Percentiles rank a stretch among this genome's conserved stretches.
phyloP scores from a whole-genome alignment of 139 green algal genomes.

The Chlorella sp. region DNA sequence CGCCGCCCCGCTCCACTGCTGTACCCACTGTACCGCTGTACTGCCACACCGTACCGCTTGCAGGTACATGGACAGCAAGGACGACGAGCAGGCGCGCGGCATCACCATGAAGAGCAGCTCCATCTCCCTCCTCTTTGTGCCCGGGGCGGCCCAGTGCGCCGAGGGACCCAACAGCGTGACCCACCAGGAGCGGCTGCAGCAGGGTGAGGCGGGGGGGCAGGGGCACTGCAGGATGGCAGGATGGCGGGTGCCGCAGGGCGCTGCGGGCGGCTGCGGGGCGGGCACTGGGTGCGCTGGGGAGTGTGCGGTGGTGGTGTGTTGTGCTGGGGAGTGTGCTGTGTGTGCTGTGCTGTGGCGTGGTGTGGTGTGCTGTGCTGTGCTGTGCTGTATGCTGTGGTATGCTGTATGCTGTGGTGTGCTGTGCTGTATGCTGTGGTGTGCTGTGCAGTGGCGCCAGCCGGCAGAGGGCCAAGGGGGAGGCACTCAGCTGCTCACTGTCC shows the following conservation, averaged over 20 bases:
- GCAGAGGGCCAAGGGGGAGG: too few species aligned
- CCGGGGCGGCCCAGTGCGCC: conserved; percentile 53
- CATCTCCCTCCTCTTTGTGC: conserved; percentile 94
- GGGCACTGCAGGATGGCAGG: not conserved
- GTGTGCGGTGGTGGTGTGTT: not conserved
- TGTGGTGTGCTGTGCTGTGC: too few species aligned
- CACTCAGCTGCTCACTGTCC: too few species aligned
- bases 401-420: too few species aligned
- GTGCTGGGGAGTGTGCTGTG: not conserved
- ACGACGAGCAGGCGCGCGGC: conserved; percentile 95
- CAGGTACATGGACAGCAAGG: conserved; percentile 91
- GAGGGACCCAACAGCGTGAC: conserved; percentile 55
- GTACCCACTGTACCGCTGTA: too few species aligned
- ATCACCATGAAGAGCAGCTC: conserved; percentile 99
- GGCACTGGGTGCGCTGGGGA: not conserved
- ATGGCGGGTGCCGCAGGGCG: not conserved
- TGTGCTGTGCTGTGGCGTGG: not conserved
- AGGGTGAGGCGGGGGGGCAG: not conserved
- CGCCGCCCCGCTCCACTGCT: too few species aligned
- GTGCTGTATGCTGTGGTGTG: too few species aligned
- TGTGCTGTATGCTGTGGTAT: too few species aligned
- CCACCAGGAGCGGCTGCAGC: conserved; percentile 42
- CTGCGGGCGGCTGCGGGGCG: not conserved
- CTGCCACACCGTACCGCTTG: not conserved
- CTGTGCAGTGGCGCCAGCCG: too few species aligned